Conservation (phyloP, 2,329 filamentous ascomycete species). For the Fusarium falciforme region DNA sequence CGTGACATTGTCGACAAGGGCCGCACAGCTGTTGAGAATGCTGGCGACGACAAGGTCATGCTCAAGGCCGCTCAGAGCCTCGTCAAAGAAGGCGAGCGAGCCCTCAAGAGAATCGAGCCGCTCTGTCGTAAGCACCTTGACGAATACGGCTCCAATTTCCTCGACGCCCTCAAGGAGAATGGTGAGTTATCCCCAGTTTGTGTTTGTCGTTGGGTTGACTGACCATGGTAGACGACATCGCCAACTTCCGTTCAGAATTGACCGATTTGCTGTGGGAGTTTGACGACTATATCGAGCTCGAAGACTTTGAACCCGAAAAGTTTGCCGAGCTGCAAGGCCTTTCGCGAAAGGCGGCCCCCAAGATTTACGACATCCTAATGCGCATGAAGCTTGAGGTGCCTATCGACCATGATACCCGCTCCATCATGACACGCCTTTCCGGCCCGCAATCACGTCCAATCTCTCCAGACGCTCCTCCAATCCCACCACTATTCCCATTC, state of each 20-base stretch:
- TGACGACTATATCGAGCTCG: slow-evolving; percentile 63
- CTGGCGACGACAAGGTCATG: slow-evolving; percentile 59
- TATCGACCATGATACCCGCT: slow-evolving; percentile 40
- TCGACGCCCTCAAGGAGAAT: slow-evolving; percentile 64
- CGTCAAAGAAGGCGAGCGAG: slow-evolving; percentile 61
- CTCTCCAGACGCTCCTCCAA: slow-evolving; percentile 38
- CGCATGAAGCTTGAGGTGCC: slow-evolving; percentile 63
- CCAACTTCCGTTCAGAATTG: slow-evolving; percentile 59
- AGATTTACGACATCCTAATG: slow-evolving; percentile 62
- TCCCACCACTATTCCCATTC: slow-evolving; percentile 39
- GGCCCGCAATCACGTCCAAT: slow-evolving; percentile 44
- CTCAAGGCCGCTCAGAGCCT: slow-evolving; percentile 61
- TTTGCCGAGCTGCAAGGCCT: slow-evolving; percentile 61
- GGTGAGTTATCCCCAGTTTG: slow-evolving; percentile 51
- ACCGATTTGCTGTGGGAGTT: slow-evolving; percentile 67
- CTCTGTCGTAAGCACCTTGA: slow-evolving; percentile 61
- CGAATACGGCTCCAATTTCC: slow-evolving; percentile 62
- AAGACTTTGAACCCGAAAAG: slow-evolving; percentile 63
- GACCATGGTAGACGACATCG: slow-evolving; percentile 58
- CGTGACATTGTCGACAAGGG: slow-evolving; percentile 65
- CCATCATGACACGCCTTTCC: slow-evolving; percentile 44
- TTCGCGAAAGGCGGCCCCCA: slow-evolving; percentile 61
- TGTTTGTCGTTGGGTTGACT: slow-evolving; percentile 8
- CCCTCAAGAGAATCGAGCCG: slow-evolving; percentile 63
- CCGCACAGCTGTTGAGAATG: slow-evolving; percentile 59